Evolutionary conservation across 2,329 filamentous ascomycete species (phyloP), one percentile per base, ranked within the genome.

Genomic region (Apiospora pterosperma): DNA sequence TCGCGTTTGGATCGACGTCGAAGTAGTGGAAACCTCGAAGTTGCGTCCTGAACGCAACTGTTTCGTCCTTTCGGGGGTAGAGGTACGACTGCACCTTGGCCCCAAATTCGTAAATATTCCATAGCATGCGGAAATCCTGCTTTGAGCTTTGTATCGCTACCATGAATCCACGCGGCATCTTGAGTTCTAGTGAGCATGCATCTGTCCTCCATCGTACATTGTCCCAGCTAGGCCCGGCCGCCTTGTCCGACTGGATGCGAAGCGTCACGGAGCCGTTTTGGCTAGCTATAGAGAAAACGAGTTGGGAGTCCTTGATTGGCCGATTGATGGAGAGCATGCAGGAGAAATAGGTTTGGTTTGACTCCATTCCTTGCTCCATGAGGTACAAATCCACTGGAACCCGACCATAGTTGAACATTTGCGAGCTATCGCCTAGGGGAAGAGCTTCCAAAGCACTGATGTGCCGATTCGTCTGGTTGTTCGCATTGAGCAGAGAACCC

Each of bases 51-150:
- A 92, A 93, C 2, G 91, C 82, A 64, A 90, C 77, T 2, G 81
- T 82, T 77, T 97, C 94, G 62, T 92, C 90, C 36, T 83, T 82
- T 44, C 88, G 85, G 7, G 89, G 87, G 39, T 88, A 87, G 48
- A 97, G 81, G 62, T 88, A 91, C 31, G 84, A 83, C 72, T 93
- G 90, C 2, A 95, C 87, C 71, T 91, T 92, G 68, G 85, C 86
- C 31, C 91, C 92, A 74, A 96, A 95, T 66, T 97, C 92, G 69
- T 93, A 92, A 76, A 96, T 92, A 70, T 88, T 91, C 87, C 90
- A 94, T 12, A 97, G 78, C 67, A 86, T 88, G 67, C 89, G 87
- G 79, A 91, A 97, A 73, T 97, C 92, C n/a, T 85, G 81, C 70
- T 93, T 91, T 16, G 83, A 84, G 73, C 93, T 89, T 67, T 90